A percentile compares a stretch with the other conserved stretches of the same genome.
phyloP scores from a whole-genome alignment of 768 basidiomycete species.

The Termitomyces sp. region DNA sequence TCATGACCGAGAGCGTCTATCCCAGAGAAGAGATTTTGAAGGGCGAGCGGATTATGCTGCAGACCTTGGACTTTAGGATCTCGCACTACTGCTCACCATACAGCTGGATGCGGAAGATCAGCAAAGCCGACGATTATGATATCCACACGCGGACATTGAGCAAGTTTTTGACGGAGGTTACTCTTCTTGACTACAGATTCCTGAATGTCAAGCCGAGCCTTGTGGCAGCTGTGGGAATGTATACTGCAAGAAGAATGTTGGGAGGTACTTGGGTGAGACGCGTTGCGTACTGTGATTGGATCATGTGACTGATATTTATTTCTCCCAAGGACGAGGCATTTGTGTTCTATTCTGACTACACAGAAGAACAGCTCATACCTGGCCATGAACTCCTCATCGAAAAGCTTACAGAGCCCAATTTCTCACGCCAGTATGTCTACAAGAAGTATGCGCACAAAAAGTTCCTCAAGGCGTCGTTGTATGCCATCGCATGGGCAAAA shows the following conservation, averaged over 20 bases:
- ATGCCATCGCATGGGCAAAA: conserved; percentile 72
- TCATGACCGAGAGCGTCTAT: conserved; percentile 95
- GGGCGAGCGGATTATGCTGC: conserved; percentile 94
- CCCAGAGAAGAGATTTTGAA: conserved; percentile 94
- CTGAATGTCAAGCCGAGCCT: conserved; percentile 89
- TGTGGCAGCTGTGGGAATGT: conserved; percentile 96
- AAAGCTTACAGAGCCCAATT: conserved; percentile 73
- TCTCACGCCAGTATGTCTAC: conserved; percentile 82
- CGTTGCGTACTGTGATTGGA: conserved; percentile 3
- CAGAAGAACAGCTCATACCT: conserved; percentile 78
- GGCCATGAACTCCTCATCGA: conserved; percentile 82
- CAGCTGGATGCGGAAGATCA: conserved; percentile 98
- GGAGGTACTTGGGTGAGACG: conserved; percentile 91
- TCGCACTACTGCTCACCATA: conserved; percentile 99
- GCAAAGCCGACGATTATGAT: conserved; percentile 98
- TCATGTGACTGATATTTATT: conserved; percentile 33
- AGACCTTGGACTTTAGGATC: conserved; percentile 91
- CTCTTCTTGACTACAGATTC: conserved; percentile 89
- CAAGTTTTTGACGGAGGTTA: conserved; percentile 97
- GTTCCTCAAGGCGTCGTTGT: conserved; percentile 87
- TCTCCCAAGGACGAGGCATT: conserved; percentile 75
- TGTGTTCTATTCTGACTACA: conserved; percentile 88
- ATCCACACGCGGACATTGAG: conserved; percentile 95
- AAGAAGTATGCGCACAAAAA: conserved; percentile 98
- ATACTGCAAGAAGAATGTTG: conserved; percentile 89